phyloP scores from a whole-genome alignment of 768 basidiomycete species.

The Clitopilus hobsonii region DNA sequence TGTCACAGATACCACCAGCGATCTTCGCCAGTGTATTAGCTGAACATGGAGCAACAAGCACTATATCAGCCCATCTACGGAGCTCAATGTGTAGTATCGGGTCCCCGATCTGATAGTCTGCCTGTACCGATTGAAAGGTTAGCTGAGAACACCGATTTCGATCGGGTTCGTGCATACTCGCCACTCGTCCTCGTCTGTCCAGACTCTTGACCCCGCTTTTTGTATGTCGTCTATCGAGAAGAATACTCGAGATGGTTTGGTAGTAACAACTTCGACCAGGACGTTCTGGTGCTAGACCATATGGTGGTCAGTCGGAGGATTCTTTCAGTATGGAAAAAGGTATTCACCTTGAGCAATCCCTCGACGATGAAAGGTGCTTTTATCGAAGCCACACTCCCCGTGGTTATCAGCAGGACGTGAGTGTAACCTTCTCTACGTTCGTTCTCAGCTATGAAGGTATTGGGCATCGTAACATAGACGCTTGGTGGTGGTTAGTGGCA shows the following conservation, averaged over 20 bases:
- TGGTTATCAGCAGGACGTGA: constrained; percentile 81
- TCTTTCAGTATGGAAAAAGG: background rate
- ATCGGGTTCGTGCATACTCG: too few relatives aligned
- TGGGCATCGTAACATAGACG: background rate
- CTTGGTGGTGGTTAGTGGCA: background rate
- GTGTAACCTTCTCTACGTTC: constrained; percentile 37
- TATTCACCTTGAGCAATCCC: constrained; percentile 56
- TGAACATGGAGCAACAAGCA: constrained; percentile 92
- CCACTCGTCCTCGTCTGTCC: constrained; percentile 95
- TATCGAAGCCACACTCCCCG: constrained; percentile 94
- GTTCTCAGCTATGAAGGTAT: constrained; percentile 32
- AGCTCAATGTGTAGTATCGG: constrained; percentile 97
- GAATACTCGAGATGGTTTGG: constrained; percentile 74
- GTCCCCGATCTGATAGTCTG: constrained; percentile 76
- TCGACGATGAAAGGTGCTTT: constrained; percentile 87
- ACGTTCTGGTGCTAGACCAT: constrained; percentile 62
- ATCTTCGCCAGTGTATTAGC: constrained; percentile 97
- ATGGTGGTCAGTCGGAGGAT: background rate
- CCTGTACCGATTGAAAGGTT: background rate
- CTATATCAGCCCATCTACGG: constrained; percentile 90
- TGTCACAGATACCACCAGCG: constrained; percentile 84
- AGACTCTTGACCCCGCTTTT: constrained; percentile 56
- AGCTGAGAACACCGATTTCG: too few relatives aligned
- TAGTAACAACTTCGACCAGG: constrained; percentile 79
- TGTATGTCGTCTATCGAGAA: constrained; percentile 54